These are phyloP conservation scores for Mycena alexandri DNA, from an alignment of 768 basidiomycete species.

Conservation along the genomic window DNA sequence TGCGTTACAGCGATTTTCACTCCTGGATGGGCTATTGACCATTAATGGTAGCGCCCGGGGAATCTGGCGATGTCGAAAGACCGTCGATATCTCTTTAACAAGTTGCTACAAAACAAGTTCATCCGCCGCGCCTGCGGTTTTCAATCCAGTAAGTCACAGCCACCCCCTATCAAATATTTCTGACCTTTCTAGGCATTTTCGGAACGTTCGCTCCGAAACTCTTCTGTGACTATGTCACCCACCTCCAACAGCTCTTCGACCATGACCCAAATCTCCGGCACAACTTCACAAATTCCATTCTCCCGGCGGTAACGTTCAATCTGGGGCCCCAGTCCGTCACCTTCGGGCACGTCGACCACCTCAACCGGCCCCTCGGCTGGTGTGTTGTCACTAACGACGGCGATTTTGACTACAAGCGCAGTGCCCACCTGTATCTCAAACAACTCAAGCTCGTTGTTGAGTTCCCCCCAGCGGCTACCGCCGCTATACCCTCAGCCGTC, in stretches of 20 bases:
- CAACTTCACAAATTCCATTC: slow-evolving; percentile 47
- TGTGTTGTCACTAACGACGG: slow-evolving; percentile 47
- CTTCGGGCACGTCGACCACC: slow-evolving; percentile 40
- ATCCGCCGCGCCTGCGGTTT: slow-evolving; percentile 40
- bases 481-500: slow-evolving; percentile 41
- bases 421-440: slow-evolving; percentile 46
- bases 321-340: slow-evolving; percentile 37
- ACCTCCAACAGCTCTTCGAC: slow-evolving; percentile 25
- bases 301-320: slow-evolving; percentile 46
- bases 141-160: slow-evolving; percentile 33
- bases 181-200: slow-evolving; percentile 32
- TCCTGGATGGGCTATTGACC: not conserved
- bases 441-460: slow-evolving; percentile 42
- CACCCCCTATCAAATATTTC: not conserved
- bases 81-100: not conserved
- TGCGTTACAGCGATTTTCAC: not conserved
- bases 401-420: slow-evolving; percentile 36
- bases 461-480: slow-evolving; percentile 39
- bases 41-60: slow-evolving; percentile 13
- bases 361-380: slow-evolving; percentile 42
- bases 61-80: slow-evolving; percentile 14
- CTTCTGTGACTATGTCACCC: slow-evolving; percentile 31
- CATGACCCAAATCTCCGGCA: slow-evolving; percentile 23
- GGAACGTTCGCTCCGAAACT: slow-evolving; percentile 41
- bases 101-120: slow-evolving; percentile 10